These are phyloP conservation scores for Pseudogymnoascus sp. DNA, from an alignment of 2,329 filamentous ascomycete genomes.

Conservation along the genomic window DNA sequence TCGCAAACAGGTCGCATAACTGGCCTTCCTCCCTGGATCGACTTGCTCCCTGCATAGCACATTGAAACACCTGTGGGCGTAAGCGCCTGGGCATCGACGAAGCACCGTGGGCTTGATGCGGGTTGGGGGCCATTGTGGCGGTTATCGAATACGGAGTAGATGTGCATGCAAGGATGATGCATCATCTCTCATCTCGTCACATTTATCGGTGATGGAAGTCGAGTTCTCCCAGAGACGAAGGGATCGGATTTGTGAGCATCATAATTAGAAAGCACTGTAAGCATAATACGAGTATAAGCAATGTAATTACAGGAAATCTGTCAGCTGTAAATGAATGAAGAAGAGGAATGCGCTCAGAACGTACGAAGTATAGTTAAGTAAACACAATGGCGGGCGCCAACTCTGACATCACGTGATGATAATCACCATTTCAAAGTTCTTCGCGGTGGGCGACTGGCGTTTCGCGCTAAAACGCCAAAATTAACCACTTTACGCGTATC, in stretches of 20 bases:
- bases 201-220: not conserved
- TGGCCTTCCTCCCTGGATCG: not conserved
- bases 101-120: not conserved
- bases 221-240: not conserved
- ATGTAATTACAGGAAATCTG: not conserved
- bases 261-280: not conserved
- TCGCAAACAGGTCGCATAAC: not conserved
- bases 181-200: slow-evolving; percentile 2
- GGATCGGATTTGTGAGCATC: too few relatives aligned
- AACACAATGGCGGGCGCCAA: not conserved
- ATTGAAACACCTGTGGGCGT: not conserved
- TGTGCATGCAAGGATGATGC: slow-evolving; percentile 4
- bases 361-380: not conserved
- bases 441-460: not conserved
- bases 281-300: not conserved
- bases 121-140: slow-evolving; percentile 1
- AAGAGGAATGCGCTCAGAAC: not conserved
- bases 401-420: not conserved
- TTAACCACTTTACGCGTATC: slow-evolving; percentile 5
- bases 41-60: not conserved
- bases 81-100: slow-evolving; percentile 2
- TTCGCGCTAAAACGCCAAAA: slow-evolving; percentile 5
- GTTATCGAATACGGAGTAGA: slow-evolving; percentile 2
- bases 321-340: not conserved
- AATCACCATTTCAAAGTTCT: not conserved